Percentiles rank a stretch among this genome's conserved stretches.
Evolutionary conservation across 176 grass and related monocot species (phyloP).

Genomic region (Triticum timopheevii): DNA sequence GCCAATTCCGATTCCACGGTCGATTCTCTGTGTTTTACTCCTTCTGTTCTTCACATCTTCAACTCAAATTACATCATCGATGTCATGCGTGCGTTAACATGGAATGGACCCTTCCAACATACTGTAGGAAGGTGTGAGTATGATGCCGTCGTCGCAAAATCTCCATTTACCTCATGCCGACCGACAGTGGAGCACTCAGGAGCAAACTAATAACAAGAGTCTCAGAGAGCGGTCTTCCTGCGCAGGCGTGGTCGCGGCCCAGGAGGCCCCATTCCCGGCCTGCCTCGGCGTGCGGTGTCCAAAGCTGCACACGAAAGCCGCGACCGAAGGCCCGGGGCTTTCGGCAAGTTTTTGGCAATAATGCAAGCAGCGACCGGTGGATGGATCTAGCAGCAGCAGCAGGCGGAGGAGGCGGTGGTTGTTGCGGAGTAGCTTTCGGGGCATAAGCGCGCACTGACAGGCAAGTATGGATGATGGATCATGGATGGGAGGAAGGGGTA

Average conservation of each 20-base stretch:
- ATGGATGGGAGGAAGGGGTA: too few species aligned
- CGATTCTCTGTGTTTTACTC: too few species aligned
- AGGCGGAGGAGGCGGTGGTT: background rate
- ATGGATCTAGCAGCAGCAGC: background rate
- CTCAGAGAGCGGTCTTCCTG: background rate
- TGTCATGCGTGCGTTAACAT: too few species aligned
- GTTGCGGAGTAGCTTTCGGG: background rate
- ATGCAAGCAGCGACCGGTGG: background rate
- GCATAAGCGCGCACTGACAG: background rate
- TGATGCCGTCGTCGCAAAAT: too few species aligned
- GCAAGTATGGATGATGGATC: background rate
- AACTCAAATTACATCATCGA: too few species aligned
- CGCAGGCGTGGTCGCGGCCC: background rate
- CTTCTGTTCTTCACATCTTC: too few species aligned
- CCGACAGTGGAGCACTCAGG: background rate
- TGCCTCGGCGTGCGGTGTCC: background rate
- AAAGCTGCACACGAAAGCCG: background rate
- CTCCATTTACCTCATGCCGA: background rate
- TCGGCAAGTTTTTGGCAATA: background rate
- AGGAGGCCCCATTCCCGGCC: background rate
- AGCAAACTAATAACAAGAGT: background rate
- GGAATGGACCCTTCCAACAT: too few species aligned
- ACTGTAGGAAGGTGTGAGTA: too few species aligned
- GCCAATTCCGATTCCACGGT: too few species aligned
- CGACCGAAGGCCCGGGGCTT: slow-evolving; percentile 27